These are phyloP conservation scores for Angophora floribunda DNA, from an alignment of 345 rosid genomes.

Conservation along the genomic window DNA sequence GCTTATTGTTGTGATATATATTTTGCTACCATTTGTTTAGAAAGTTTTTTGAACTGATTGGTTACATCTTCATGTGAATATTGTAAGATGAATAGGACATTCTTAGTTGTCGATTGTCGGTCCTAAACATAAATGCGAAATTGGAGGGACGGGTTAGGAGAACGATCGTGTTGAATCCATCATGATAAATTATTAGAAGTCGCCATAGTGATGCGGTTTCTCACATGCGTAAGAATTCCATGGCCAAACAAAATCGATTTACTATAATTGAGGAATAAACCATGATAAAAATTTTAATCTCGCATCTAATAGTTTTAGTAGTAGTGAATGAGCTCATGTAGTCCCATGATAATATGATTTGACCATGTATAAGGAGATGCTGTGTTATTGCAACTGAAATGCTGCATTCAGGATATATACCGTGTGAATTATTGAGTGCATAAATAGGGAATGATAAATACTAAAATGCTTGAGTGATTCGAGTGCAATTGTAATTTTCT, in stretches of 20 bases:
- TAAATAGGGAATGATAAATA: too few relatives aligned
- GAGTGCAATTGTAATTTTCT: accelerated
- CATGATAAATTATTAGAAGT: not conserved
- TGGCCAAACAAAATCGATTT: not conserved
- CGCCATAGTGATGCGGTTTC: not conserved
- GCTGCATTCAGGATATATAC: too few relatives aligned
- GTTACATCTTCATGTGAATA: not conserved
- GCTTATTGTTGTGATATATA: not conserved
- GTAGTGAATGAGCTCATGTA: not conserved
- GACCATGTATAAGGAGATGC: not conserved
- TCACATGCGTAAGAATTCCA: not conserved
- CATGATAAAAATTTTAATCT: not conserved
- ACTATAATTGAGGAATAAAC: not conserved
- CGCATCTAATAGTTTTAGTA: not conserved
- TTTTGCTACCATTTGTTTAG: not conserved
- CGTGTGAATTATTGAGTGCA: too few relatives aligned
- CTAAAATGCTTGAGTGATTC: accelerated
- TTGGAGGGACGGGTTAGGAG: not conserved
- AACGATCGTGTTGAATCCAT: not conserved
- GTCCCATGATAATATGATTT: not conserved
- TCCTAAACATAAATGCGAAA: not conserved
- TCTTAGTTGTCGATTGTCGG: not conserved
- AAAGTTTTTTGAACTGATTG: not conserved
- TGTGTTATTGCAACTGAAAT: not conserved
- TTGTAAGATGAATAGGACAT: not conserved